Evolutionary conservation across 768 basidiomycete species (phyloP).

Genomic region (Phylloporus sp.): DNA sequence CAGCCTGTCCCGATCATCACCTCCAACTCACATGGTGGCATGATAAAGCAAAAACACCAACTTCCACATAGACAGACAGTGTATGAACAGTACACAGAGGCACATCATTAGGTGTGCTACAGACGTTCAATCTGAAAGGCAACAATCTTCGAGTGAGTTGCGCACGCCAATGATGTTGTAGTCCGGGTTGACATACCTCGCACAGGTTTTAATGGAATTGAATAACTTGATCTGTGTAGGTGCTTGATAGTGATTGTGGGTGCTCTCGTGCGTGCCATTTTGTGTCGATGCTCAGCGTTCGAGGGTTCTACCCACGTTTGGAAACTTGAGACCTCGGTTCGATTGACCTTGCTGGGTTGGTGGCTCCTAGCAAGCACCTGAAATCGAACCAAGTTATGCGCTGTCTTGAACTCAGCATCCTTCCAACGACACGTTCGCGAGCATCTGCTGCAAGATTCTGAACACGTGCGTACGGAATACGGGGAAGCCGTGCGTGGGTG

Average conservation of each 20-base stretch:
- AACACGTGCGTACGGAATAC: conserved; percentile 92
- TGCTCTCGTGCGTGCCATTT: conserved; percentile 62
- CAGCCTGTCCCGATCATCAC: conserved; percentile 70
- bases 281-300: not conserved
- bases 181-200: conserved; percentile 83
- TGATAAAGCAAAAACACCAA: conserved; percentile 42
- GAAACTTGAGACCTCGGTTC: conserved; percentile 89
- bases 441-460: conserved; percentile 86
- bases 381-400: conserved; percentile 83
- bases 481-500: conserved; percentile 65
- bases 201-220: conserved; percentile 95
- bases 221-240: conserved; percentile 86
- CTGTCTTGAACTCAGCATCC: conserved; percentile 91
- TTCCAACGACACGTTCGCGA: conserved; percentile 81
- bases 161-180: conserved; percentile 16
- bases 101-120: conserved; percentile 61
- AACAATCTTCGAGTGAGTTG: conserved; percentile 84
- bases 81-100: conserved; percentile 1
- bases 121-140: conserved; percentile 86
- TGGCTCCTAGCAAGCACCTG: conserved; percentile 85
- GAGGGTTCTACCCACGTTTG: conserved; percentile 54
- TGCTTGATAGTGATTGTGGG: conserved; percentile 83
- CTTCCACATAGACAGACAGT: conserved; percentile 1
- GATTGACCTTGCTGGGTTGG: conserved; percentile 85
- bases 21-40: conserved; percentile 50